Evolutionary conservation across 805 yeast species (phyloP).

Genomic region (Kodamaea laetipori): DNA sequence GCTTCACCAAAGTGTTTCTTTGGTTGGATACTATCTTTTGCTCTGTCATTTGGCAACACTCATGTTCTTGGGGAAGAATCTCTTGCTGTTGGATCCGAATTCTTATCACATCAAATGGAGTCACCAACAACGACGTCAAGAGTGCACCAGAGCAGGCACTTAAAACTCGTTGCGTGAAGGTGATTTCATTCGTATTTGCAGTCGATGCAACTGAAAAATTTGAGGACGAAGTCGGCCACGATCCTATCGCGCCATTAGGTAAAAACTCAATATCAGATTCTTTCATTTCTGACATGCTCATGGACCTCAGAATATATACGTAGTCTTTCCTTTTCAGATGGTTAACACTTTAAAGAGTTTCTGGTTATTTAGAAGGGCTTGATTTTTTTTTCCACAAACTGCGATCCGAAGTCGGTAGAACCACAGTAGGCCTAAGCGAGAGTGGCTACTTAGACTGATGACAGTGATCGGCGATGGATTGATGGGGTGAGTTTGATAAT

Average conservation of each 20-base stretch:
- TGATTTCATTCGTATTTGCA: slow-evolving; percentile 29
- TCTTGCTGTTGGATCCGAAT: slow-evolving; percentile 79
- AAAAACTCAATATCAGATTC: background rate
- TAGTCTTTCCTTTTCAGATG: background rate
- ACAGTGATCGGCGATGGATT: too few species aligned
- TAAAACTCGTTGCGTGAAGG: slow-evolving; percentile 64
- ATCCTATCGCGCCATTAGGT: background rate
- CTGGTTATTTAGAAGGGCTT: too few species aligned
- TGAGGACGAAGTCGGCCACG: background rate
- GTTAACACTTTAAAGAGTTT: too few species aligned
- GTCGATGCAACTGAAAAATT: slow-evolving; percentile 3
- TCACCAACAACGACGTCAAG: slow-evolving; percentile 69
- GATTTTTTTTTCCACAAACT: background rate
- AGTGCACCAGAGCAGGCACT: slow-evolving; percentile 80
- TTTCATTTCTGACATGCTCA: background rate
- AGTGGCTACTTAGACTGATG: too few species aligned
- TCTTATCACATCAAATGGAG: slow-evolving; percentile 81
- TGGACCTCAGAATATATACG: background rate
- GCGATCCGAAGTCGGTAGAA: too few species aligned
- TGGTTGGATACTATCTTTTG: slow-evolving; percentile 23
- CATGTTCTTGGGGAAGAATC: slow-evolving; percentile 39
- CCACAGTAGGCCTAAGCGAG: too few species aligned
- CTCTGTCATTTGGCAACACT: slow-evolving; percentile 29
- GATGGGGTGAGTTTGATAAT: too few species aligned
- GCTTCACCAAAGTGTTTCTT: slow-evolving; percentile 13